These are phyloP conservation scores for Periconia sp. DNA, from an alignment of 2,329 filamentous ascomycete genomes.

Conservation along the genomic window DNA sequence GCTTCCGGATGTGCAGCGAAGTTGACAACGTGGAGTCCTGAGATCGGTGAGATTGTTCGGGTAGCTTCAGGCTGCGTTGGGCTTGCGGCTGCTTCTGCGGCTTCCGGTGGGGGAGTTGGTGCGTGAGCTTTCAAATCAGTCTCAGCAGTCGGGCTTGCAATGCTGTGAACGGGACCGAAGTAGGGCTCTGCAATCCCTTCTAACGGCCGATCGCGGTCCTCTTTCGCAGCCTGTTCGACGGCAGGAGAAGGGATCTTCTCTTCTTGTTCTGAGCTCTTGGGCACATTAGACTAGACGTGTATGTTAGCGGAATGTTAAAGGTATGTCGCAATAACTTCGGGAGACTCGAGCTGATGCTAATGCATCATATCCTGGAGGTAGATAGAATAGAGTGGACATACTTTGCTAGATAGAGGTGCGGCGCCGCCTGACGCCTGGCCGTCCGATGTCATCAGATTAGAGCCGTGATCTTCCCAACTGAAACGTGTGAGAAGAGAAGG, in stretches of 20 bases:
- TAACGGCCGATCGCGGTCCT: constrained; percentile 21
- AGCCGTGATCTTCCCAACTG: constrained; percentile 37
- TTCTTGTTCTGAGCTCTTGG: constrained; percentile 12
- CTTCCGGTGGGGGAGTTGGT: constrained; percentile 22
- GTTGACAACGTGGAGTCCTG: constrained; percentile 53
- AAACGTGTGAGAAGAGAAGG: constrained; percentile 33
- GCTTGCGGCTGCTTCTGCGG: constrained; percentile 19
- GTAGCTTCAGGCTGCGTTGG: constrained; percentile 15
- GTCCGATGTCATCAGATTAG: constrained; percentile 17
- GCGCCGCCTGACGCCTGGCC: constrained; percentile 13
- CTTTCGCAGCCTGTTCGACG: constrained; percentile 21
- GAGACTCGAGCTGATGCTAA: too few relatives aligned
- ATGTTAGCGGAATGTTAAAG: too few relatives aligned
- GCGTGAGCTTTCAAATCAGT: constrained; percentile 18
- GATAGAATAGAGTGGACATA: too few relatives aligned
- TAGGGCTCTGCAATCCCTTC: constrained; percentile 29
- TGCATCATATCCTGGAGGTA: too few relatives aligned
- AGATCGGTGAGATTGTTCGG: constrained; percentile 27
- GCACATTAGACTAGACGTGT: too few relatives aligned
- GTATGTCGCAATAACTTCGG: too few relatives aligned
- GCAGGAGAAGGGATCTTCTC: constrained; percentile 15
- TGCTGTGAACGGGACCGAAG: constrained; percentile 34
- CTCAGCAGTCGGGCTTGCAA: constrained; percentile 28
- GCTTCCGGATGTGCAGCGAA: constrained; percentile 43
- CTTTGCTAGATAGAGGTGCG: constrained; percentile 18